Base-by-base conservation (phyloP, 2,329 filamentous ascomycete species). In the Pseudogymnoascus sp. region DNA sequence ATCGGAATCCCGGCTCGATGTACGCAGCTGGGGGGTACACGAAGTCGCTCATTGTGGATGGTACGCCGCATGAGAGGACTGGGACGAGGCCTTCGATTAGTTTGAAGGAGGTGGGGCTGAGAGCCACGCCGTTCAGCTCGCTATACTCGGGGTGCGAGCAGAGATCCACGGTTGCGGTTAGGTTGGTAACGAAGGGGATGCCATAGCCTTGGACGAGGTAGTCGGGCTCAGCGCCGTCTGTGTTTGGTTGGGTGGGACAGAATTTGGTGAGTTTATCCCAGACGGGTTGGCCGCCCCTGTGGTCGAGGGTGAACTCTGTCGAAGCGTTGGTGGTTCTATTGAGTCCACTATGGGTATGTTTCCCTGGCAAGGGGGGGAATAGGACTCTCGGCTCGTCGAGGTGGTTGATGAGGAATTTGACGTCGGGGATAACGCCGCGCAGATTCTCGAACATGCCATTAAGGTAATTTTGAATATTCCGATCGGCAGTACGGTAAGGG, bases 21-120 rank as follows among this genome's bases (percentile, higher is more conserved):
- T 84, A 84, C 1, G 78, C 77, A 0, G 81, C 76, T 50, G 78
- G 79, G 0, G 83, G 83, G 23, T 78, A 78, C 3, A 84, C 64
- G 0, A 86, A 77, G 44, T 84, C 81, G 16, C 75, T 75, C 75
- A 82, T 80, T 0, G 79, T 78, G 0, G 78, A 79, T 0, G 73
- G 74, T 0, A 75, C 68, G 1, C 77, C 0, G 74, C 76, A 1
- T 4, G 80, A 79, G 0, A 84, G 72, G 0, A 84, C 69, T 0
- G 82, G 82, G 0, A 81, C 74, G 0, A 73, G 31, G 0, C 74
- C 76, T 11, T 56, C 47, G 47, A 56, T 33, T 77, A 79, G 65
- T 0, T 67, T 69, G n/a, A 81, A 75, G 0, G 78, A 77, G 1
- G 75, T 70, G 0, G 81, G 81, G 5, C 73, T 74, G 4, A 75